Base-by-base conservation (phyloP, 805 yeast species). In the Pichia occidentalis region DNA sequence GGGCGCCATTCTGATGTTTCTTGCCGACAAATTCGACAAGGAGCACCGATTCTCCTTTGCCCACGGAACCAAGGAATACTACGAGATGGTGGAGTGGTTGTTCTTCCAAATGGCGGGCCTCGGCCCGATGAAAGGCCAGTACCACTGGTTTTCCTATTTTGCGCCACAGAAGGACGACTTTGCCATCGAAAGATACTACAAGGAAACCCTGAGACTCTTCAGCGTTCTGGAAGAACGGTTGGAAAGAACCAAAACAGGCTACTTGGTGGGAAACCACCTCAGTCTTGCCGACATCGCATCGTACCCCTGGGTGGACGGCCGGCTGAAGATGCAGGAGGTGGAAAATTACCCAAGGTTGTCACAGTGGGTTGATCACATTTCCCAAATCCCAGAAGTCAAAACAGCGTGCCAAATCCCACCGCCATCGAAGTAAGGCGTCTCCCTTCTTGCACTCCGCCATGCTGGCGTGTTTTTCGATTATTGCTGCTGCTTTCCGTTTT, bases 41-140 rank as follows among this genome's bases (percentile, higher is more conserved):
- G 75, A 73, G 8, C 53, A 66, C 43, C 71, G 73, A 54, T 68
- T 45, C 47, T 63, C 70, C 19, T 71, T 57, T 43, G 59, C 56
- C 20, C 44, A 51, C 5, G 65, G 63, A 3, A 56, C 75, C 20
- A 53, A 50, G 5, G 49, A 56, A 32, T 78, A 77, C 54, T 79
- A 73, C 56, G 68, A 65, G 45, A 68, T 70, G 52, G 51, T 70
- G 47, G 75, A 74, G 45, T 68, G 79, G 70, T 46, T 71, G 7
- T 63, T 65, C 29, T 77, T 74, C 65, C 80, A 75, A 48, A 67
- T 71, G 60, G 76, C 79, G 44, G 73, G 74, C 7, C 57, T 71
- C 28, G 79, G 80, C 23, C 83, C 84, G 40, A 73, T 69, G 68
- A 77, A 70, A 49, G 84, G 85, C 9, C 83, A 77, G 52, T 73